Evolutionary conservation across 2,329 filamentous ascomycete genomes (phyloP), one percentile per base, ranked within the genome.

Genomic region (Cercospora sojina): DNA sequence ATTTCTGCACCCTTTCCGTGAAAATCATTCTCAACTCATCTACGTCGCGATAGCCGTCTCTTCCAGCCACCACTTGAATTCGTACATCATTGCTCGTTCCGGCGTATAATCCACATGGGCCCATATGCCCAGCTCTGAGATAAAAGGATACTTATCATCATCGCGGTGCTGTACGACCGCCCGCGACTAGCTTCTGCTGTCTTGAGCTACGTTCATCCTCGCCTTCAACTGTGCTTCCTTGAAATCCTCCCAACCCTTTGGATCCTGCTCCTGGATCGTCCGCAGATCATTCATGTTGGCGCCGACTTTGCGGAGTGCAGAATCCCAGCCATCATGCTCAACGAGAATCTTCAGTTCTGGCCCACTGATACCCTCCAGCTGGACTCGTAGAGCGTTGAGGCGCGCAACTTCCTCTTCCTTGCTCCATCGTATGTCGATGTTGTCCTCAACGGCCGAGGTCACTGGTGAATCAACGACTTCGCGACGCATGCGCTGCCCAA

Each of bases 261-360:
- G 77, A 72, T 79, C 77, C 63, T 80, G 77, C 51, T 75, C 72
- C 71, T 82, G 83, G 74, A 93, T 87, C 7, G 80, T 79, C 59
- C 85, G 84, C 85, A 91, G 87, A 76, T 90, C 84, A 68, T 88
- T 86, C 0, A 88, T 87, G 69, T 92, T 91, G 29, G 85, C 83
- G 5, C 86, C 86, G 18, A 86, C 82, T 73, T 88, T 85, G 72
- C 86, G 83, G 70, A 92, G 88, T 0, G 87, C 85, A 64, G 82
- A 80, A 12, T 90, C 82, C 59, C 85, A 84, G 0, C 90, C 89
- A 25, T 74, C 68, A 16, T 64, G 43, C 82, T 89, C 87, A 23
- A 85, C 85, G 2, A 91, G 74, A 27, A 87, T 86, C 67, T 88
- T 85, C 31, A 91, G 83, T 75, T 92, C 81, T 20, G 86, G 84